Evolutionary conservation across 768 basidiomycete genomes (phyloP).

Genomic region (Cyathus striatus): DNA sequence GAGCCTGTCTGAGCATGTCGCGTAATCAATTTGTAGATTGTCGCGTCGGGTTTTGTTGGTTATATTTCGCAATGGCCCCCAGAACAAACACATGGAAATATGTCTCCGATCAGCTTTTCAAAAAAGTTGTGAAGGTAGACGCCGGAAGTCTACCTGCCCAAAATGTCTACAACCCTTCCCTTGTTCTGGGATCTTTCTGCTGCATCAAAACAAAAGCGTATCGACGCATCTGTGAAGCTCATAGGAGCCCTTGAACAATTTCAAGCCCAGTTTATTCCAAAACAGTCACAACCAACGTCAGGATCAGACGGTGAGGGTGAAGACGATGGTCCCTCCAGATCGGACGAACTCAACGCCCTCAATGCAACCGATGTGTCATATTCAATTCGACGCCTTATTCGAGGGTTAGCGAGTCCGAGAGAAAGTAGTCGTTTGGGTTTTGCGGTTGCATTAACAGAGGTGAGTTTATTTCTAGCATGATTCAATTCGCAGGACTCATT

Average conservation of each 20-base stretch:
- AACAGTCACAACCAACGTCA: conserved; percentile 22
- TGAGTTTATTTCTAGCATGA: conserved; percentile 26
- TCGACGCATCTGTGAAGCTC: conserved; percentile 84
- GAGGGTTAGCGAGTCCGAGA: conserved; percentile 86
- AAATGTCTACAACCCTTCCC: conserved; percentile 84
- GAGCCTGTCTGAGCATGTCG: no score
- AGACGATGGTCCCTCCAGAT: conserved; percentile 34
- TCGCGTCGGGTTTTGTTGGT: no score
- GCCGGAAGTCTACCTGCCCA: conserved; percentile 3
- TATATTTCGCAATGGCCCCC: no score
- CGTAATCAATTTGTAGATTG: no score
- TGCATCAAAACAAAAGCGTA: conserved; percentile 67
- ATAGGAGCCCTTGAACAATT: conserved; percentile 79
- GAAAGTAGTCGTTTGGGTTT: conserved; percentile 95
- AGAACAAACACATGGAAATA: no score
- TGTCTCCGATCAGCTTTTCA: conserved; percentile 3
- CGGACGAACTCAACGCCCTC: conserved; percentile 51
- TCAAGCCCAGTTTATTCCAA: conserved; percentile 60
- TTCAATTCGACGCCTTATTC: conserved; percentile 78
- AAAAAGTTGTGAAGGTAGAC: conserved; percentile 1
- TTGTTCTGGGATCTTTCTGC: conserved; percentile 94
- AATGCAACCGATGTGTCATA: conserved; percentile 94
- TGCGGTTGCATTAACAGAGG: conserved; percentile 93
- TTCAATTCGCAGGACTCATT: not conserved
- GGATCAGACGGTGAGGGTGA: conserved; percentile 40